Evolutionary conservation across 2,329 filamentous ascomycete species (phyloP).

Genomic region (Bertia moriformis): DNA sequence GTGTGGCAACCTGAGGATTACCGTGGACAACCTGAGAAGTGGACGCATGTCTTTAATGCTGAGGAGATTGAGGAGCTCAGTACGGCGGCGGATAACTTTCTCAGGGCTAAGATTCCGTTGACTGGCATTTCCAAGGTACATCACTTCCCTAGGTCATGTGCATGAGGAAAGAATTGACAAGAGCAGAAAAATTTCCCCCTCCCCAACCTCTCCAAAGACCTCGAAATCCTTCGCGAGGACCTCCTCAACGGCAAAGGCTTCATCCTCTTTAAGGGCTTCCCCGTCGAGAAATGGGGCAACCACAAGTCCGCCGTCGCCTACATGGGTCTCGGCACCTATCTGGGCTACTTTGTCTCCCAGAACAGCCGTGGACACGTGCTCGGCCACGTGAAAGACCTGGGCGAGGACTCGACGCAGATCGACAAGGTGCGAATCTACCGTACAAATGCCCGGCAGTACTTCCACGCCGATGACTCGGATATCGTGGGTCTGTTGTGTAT

Average conservation of each 20-base stretch:
- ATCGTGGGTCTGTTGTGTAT: constrained; percentile 74
- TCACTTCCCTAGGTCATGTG: neutral
- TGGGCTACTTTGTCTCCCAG: constrained; percentile 79
- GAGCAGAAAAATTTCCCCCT: constrained; percentile 39
- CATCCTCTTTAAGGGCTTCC: constrained; percentile 76
- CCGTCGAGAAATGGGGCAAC: constrained; percentile 60
- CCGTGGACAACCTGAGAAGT: constrained; percentile 43
- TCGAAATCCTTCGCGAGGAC: constrained; percentile 43
- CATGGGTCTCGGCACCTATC: constrained; percentile 73
- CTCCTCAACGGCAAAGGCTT: constrained; percentile 78
- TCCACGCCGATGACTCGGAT: constrained; percentile 72
- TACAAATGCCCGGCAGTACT: constrained; percentile 66
- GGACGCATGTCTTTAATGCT: constrained; percentile 51
- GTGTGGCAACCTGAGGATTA: constrained; percentile 55
- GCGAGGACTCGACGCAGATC: constrained; percentile 67
- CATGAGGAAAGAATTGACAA: constrained; percentile 6
- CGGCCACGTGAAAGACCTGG: constrained; percentile 78
- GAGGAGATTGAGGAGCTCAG: constrained; percentile 49
- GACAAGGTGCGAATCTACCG: constrained; percentile 82
- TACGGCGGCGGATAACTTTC: constrained; percentile 45
- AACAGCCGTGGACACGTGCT: constrained; percentile 75
- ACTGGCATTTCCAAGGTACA: constrained; percentile 38
- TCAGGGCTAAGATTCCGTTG: constrained; percentile 39
- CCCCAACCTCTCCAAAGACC: constrained; percentile 34
- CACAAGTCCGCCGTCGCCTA: constrained; percentile 77